These are phyloP conservation scores for Adansonia gregorii DNA, from an alignment of 441 rosid species.

Conservation along the genomic window DNA sequence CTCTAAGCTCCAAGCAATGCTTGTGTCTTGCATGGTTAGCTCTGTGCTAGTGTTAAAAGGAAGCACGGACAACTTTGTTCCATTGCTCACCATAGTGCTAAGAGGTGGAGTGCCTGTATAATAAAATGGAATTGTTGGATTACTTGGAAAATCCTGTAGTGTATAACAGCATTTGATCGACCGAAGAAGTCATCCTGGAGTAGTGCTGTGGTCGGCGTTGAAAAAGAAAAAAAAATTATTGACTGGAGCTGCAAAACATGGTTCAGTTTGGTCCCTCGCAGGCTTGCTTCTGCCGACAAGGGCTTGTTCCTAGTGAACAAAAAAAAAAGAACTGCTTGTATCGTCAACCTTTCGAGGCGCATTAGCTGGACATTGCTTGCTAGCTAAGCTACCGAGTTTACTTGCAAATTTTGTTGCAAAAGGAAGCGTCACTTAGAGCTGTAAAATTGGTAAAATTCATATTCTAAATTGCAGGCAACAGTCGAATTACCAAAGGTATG, in stretches of 20 bases:
- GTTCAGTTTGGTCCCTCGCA: conserved; percentile 47
- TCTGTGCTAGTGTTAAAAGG: not conserved
- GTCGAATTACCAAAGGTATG: conserved; percentile 52
- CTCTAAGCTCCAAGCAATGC: conserved; percentile 56
- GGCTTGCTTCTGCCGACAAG: conserved; percentile 62
- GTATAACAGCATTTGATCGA: conserved; percentile 31
- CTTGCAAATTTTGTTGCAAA: conserved; percentile 52
- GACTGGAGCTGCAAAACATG: conserved; percentile 35
- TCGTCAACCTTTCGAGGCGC: conserved; percentile 59
- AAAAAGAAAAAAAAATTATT: conserved; percentile 39
- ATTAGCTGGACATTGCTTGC: conserved; percentile 54
- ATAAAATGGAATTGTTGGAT: conserved; percentile 26
- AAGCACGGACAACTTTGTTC: conserved; percentile 23
- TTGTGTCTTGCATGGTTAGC: conserved; percentile 57
- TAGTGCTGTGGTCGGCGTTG: conserved; percentile 50
- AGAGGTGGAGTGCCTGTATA: conserved; percentile 30
- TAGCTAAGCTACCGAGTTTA: conserved; percentile 51
- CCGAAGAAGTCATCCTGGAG: conserved; percentile 45
- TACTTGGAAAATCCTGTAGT: conserved; percentile 26
- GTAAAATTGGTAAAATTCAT: conserved; percentile 47
- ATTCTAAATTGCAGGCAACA: conserved; percentile 67
- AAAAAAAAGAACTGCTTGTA: conserved; percentile 37
- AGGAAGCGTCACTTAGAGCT: conserved; percentile 71
- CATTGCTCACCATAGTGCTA: conserved; percentile 32
- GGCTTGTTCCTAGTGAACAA: conserved; percentile 74